Base-by-base conservation (phyloP, 2,329 filamentous ascomycete species). In the Fusarium sp. region DNA sequence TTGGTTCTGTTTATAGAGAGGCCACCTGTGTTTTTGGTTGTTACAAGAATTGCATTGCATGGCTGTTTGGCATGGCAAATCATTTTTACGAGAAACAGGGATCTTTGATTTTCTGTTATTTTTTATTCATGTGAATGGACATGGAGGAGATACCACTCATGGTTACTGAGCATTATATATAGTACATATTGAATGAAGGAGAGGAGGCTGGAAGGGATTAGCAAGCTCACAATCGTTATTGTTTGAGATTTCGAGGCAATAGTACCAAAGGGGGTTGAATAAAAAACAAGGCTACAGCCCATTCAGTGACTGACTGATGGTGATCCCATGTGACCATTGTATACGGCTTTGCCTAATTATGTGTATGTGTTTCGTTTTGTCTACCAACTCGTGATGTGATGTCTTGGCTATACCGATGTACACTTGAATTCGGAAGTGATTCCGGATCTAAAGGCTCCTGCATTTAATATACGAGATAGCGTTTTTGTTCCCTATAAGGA, bases 31-130 rank as follows among this genome's bases (percentile, higher is more conserved):
- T 32, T 47, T 62, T 59, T 42, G 31, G 40, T 50, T 22, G 42
- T 65, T 49, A 62, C 56, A 53, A 51, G 55, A 67, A 50, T 59
- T 66, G 67, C 66, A 68, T 68, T 65, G 66, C 66, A 53, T 53
- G 64, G 58, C 36, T 63, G 54, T 59, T 49, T 63, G 35, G 44
- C 54, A 58, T 46, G 52, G 52, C 51, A 53, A 58, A 50, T 53
- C 56, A 61, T 49, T 42, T 45, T 53, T 42, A 53, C 39, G 31
- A 53, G 52, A 44, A 53, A 61, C 42, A 67, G 38, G 64, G 64
- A 53, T 52, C 61, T 19, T 19, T 19, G 19, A 19, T 19, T 19
- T 19, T 19, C 42, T 46, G 38, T 48, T 49, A 61, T 54, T 49
- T 43, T 46, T 51, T 57, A 36, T 42, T 42, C 42, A 56, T 45